Evolutionary conservation across 1,139 yeast species (phyloP).

Genomic region (Hyphopichia burtonii): DNA sequence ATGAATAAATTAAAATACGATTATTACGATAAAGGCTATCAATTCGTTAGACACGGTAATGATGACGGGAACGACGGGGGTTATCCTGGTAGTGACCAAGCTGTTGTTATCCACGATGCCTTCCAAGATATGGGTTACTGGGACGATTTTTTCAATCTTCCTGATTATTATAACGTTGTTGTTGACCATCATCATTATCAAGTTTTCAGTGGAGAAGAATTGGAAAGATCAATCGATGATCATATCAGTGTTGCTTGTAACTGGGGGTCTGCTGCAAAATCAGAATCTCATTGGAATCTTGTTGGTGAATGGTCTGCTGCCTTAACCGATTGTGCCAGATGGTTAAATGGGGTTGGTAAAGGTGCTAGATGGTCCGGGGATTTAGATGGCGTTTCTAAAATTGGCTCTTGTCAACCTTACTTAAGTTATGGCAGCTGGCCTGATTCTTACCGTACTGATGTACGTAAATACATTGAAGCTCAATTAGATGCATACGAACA

Average conservation of each 20-base stretch:
- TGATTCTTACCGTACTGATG: conserved; percentile 49
- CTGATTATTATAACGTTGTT: conserved; percentile 60
- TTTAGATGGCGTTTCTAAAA: conserved; percentile 46
- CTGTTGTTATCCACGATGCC: conserved; percentile 70
- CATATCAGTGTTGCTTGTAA: conserved; percentile 64
- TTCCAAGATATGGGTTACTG: conserved; percentile 64
- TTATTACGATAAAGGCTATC: conserved; percentile 59
- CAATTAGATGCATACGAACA: conserved; percentile 82
- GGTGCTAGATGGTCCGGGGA: conserved; percentile 87
- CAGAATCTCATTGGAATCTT: conserved; percentile 71
- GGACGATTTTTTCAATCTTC: conserved; percentile 48
- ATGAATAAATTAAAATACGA: conserved; percentile 57
- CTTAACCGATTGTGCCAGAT: conserved; percentile 84
- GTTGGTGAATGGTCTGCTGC: conserved; percentile 96
- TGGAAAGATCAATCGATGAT: conserved; percentile 54
- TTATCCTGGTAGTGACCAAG: conserved; percentile 43
- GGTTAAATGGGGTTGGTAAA: conserved; percentile 89
- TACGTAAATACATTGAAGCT: conserved; percentile 78
- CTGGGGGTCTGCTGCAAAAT: conserved; percentile 50
- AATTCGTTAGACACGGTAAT: conserved; percentile 37
- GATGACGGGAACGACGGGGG: conserved; percentile 28
- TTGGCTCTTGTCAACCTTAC: conserved; percentile 66
- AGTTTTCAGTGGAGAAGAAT: conserved; percentile 68
- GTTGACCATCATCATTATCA: conserved; percentile 93
- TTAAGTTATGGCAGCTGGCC: conserved; percentile 63